A percentile compares a stretch with the other conserved stretches of the same genome.
Evolutionary conservation across 257 asterid genomes (phyloP).

Genomic region (Leptodermis oblonga): DNA sequence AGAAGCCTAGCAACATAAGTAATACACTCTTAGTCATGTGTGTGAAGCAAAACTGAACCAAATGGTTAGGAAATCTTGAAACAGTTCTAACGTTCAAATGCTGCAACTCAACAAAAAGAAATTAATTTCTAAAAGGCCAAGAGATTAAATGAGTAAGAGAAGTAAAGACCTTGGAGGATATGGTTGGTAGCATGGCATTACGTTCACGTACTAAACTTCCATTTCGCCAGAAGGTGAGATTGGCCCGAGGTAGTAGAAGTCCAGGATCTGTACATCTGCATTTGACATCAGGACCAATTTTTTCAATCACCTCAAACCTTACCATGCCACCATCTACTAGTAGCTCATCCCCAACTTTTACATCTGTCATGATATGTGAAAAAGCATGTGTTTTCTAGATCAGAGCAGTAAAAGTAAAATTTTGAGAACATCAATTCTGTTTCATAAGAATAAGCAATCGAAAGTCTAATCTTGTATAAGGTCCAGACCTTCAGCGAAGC

Average conservation of each 20-base stretch:
- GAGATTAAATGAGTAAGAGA: constrained; percentile 11
- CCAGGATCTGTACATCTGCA: constrained; percentile 97
- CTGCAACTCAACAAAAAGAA: not conserved
- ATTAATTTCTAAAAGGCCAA: not conserved
- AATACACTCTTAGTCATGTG: not conserved
- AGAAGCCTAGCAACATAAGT: not conserved
- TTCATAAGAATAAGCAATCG: not conserved
- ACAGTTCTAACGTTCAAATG: not conserved
- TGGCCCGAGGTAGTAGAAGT: constrained; percentile 91
- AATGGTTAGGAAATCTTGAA: not conserved
- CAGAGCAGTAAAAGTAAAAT: constrained; percentile 10
- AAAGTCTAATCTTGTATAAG: not conserved
- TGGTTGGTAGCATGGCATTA: constrained; percentile 97
- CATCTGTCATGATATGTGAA: constrained; percentile 49
- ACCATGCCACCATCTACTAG: constrained; percentile 99
- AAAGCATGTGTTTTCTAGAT: constrained; percentile 1
- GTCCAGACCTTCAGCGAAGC: constrained; percentile 90
- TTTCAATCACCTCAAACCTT: constrained; percentile 94
- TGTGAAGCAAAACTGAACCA: not conserved
- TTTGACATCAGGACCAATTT: constrained; percentile 96
- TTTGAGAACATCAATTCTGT: constrained; percentile 2
- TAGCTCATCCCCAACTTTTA: constrained; percentile 85
- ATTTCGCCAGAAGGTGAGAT: constrained; percentile 93
- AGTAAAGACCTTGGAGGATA: constrained; percentile 77
- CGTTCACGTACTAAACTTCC: constrained; percentile 96